Evolutionary conservation across 2,329 filamentous ascomycete genomes (phyloP).

Genomic region (Cercospora sp.): DNA sequence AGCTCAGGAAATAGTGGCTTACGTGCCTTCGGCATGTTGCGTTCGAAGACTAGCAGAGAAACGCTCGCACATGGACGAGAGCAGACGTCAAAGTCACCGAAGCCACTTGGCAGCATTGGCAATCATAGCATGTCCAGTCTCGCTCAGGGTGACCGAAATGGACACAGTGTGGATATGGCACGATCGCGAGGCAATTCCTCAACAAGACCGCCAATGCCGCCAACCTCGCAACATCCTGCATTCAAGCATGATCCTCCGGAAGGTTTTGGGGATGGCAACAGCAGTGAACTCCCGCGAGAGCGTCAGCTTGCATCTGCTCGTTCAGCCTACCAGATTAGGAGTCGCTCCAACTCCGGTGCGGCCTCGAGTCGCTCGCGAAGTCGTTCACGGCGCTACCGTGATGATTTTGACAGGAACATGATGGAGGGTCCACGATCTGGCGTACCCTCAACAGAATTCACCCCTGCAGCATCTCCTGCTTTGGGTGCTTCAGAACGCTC

Average conservation of each 20-base stretch:
- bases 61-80: conserved; percentile 59
- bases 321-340: conserved; percentile 34
- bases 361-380: conserved; percentile 56
- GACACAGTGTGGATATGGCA: conserved; percentile 28
- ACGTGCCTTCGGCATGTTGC: conserved; percentile 64
- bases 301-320: conserved; percentile 25
- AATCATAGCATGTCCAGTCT: conserved; percentile 36
- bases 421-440: conserved; percentile 46
- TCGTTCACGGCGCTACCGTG: conserved; percentile 50
- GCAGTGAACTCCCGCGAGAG: conserved; percentile 15
- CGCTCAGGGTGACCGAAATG: conserved; percentile 24
- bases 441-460: conserved; percentile 29
- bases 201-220: conserved; percentile 26
- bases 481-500: conserved; percentile 16
- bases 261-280: conserved; percentile 12
- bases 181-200: conserved; percentile 31
- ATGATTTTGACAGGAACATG: conserved; percentile 55
- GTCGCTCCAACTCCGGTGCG: conserved; percentile 57
- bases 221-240: conserved; percentile 28
- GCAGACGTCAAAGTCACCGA: conserved; percentile 55
- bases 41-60: conserved; percentile 66
- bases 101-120: conserved; percentile 56
- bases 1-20: conserved; percentile 37
- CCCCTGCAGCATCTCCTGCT: conserved; percentile 25
- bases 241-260: conserved; percentile 26